A percentile compares a stretch with the other conserved stretches of the same genome.
Conservation (phyloP, 805 yeast species). For the Kodamaea hsintzibuensis region DNA sequence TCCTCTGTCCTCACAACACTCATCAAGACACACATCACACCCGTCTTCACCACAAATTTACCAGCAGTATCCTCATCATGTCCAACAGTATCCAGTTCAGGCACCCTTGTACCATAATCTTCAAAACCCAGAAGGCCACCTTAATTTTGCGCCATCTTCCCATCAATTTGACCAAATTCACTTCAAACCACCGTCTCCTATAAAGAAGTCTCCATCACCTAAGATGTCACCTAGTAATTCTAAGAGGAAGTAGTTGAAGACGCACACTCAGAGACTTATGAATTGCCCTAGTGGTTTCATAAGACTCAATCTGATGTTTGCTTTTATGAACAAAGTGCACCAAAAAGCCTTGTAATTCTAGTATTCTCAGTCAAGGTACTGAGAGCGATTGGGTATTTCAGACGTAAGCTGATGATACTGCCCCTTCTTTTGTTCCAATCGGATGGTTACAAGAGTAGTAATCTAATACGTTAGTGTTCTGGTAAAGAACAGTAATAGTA, state of each 20-base stretch:
- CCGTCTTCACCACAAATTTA: constrained; percentile 1
- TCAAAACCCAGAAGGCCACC: not conserved
- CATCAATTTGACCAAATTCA: not conserved
- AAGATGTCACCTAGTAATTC: not conserved
- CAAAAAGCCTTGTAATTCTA: too few relatives aligned
- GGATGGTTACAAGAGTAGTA: too few relatives aligned
- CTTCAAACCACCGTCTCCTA: constrained; percentile 10
- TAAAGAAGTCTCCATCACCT: not conserved
- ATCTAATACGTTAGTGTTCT: too few relatives aligned
- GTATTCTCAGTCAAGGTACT: too few relatives aligned
- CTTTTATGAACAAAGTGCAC: too few relatives aligned
- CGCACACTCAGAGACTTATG: not conserved
- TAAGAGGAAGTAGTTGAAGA: not conserved
- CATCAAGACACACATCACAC: constrained; percentile 2
- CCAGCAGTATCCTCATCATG: not conserved
- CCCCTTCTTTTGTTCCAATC: too few relatives aligned
- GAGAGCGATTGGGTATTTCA: too few relatives aligned
- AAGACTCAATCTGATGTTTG: too few relatives aligned
- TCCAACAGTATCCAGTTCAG: constrained; percentile 2
- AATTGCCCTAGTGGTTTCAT: too few relatives aligned
- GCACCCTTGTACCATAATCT: not conserved
- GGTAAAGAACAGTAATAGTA: too few relatives aligned
- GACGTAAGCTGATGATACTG: too few relatives aligned
- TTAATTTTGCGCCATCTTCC: not conserved
- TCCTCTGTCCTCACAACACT: constrained; percentile 9